phyloP scores from a whole-genome alignment of 495 filamentous ascomycete genomes.

The Viridothelium virens region DNA sequence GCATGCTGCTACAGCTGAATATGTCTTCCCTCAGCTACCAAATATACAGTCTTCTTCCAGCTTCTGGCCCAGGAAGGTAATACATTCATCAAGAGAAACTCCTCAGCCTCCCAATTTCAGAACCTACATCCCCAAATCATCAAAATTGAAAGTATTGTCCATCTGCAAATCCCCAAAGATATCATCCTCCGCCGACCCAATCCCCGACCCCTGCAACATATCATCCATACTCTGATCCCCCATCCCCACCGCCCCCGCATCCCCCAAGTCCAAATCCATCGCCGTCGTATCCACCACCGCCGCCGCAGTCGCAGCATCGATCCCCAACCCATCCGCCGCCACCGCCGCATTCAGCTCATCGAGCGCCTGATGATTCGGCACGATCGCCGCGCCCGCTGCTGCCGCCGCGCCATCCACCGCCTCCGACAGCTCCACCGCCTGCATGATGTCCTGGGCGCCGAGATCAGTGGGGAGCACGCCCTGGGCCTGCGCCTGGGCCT shows the following conservation, averaged over 20 bases:
- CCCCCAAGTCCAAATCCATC: constrained; percentile 21
- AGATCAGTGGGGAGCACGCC: constrained; percentile 15
- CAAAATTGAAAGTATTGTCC: constrained; percentile 22
- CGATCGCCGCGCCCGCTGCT: constrained; percentile 11
- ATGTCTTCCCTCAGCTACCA: too few relatives aligned
- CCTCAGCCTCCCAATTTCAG: not conserved
- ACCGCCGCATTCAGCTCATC: constrained; percentile 18
- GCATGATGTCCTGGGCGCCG: constrained; percentile 23
- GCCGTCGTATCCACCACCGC: constrained; percentile 15
- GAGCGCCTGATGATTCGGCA: not conserved
- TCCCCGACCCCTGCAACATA: constrained; percentile 9
- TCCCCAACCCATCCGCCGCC: constrained; percentile 11
- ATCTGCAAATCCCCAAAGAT: constrained; percentile 29
- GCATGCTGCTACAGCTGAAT: too few relatives aligned
- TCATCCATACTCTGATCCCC: constrained; percentile 17
- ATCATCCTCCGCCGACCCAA: constrained; percentile 22
- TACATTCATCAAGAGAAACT: too few relatives aligned
- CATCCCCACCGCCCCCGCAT: not conserved
- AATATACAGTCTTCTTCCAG: too few relatives aligned
- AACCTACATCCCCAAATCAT: constrained; percentile 11
- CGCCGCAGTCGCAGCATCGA: not conserved
- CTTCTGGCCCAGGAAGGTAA: too few relatives aligned
- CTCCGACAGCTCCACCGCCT: constrained; percentile 21
- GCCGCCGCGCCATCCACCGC: constrained; percentile 19
- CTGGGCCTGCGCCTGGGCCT: not conserved